A percentile compares a stretch with the other conserved stretches of the same genome.
Evolutionary conservation across 805 yeast species (phyloP).

Genomic region (Clavispora fructus): DNA sequence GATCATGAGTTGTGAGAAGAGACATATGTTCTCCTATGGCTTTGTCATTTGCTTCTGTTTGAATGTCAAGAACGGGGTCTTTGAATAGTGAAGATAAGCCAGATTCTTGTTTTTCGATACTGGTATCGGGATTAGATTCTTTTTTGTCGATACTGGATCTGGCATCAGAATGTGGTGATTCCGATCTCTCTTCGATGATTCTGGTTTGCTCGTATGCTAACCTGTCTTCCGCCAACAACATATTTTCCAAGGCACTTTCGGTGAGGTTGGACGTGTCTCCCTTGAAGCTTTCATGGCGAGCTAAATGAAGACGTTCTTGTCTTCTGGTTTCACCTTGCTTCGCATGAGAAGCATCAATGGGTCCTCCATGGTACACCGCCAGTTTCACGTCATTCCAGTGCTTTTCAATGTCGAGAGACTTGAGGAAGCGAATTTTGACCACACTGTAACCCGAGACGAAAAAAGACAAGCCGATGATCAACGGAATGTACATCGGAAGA

Average conservation of each 20-base stretch:
- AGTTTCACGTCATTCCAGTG: conserved; percentile 33
- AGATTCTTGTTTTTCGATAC: not conserved
- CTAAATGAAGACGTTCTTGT: conserved; percentile 19
- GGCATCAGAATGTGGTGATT: not conserved
- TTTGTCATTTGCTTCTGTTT: conserved; percentile 21
- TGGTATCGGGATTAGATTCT: not conserved
- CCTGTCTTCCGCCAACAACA: conserved; percentile 33
- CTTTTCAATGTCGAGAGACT: conserved; percentile 17
- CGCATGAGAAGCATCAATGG: conserved; percentile 28
- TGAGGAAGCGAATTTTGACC: conserved; percentile 28
- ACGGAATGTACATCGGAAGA: conserved; percentile 49
- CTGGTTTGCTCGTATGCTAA: conserved; percentile 12
- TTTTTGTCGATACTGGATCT: not conserved
- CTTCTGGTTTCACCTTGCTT: conserved; percentile 27
- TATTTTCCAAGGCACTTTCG: conserved; percentile 30
- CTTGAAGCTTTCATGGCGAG: conserved; percentile 32
- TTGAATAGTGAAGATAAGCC: not conserved
- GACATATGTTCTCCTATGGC: conserved; percentile 13
- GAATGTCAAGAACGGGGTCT: conserved; percentile 14
- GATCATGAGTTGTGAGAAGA: conserved; percentile 13
- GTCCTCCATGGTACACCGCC: conserved; percentile 27
- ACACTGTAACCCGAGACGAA: conserved; percentile 36
- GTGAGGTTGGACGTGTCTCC: conserved; percentile 38
- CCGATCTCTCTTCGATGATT: conserved; percentile 11
- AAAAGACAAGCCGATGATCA: conserved; percentile 33